Evolutionary conservation across 768 basidiomycete genomes (phyloP), one percentile per base, ranked within the genome.

Genomic region (Lactarius evosmus): DNA sequence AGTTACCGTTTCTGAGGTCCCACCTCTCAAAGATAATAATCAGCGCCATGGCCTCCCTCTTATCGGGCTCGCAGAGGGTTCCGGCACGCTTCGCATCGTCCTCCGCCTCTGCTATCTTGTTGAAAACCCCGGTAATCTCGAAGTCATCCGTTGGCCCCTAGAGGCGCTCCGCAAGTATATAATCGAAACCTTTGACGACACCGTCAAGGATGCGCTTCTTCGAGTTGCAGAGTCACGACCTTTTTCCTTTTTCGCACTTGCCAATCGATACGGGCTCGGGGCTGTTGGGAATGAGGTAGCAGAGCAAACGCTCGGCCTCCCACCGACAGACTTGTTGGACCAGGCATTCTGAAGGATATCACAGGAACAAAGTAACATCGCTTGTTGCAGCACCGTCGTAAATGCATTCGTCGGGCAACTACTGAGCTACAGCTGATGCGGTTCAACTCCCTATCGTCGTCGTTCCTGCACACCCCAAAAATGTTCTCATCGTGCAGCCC

Each of bases 241-340:
- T 1, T 40, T 59, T 22, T 53, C 63, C 7, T 58, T 67, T 7
- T 67, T 54, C 33, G 66, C 63, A 14, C 62, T 67, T 8, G 66
- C 66, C 17, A 66, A 63, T 25, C 58, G 57, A 30, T 67, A 64
- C 32, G 57, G 44, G 11, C 63, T 67, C 40, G 63, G 54, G 33
- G 63, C 65, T 19, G 63, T 60, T 9, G 63, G 63, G 25, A 63
- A 65, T 22, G 66, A 59, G 9, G 66, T 63, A 2, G 66, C 66
- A 22, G 66, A 66, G 57, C 52, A 16, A 22, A 58, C 57, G 58
- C 29, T 67, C 25, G 30, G 29, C 32, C 33, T 56, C 34, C 54
- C 66, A 27, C 51, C 49, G 40, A 25, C 41, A 19, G 61, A 63
- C 8, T n/a, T n/a, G n/a, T n/a, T n/a, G n/a, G n/a, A 25, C 2